Evolutionary conservation across 176 grass and related monocot genomes (phyloP).

Genomic region (Oryza coarctata): DNA sequence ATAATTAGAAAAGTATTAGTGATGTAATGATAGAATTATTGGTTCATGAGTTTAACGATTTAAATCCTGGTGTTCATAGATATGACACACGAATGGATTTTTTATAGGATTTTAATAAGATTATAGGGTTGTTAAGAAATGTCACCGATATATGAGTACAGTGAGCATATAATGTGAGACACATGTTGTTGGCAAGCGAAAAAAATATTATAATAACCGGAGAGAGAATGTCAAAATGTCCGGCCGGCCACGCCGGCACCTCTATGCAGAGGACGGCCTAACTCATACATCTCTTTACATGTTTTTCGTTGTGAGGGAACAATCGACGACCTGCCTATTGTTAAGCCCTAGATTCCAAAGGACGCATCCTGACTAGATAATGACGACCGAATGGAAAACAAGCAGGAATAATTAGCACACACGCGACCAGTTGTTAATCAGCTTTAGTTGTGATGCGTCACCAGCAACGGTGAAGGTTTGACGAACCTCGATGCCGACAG

Average conservation of each 20-base stretch:
- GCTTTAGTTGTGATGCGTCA: slow-evolving; percentile 35
- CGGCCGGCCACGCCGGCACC: not conserved
- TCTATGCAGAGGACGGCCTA: not conserved
- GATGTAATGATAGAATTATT: too few species aligned
- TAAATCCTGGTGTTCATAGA: too few species aligned
- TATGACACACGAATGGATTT: too few species aligned
- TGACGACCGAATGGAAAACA: not conserved
- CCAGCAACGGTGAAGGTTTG: slow-evolving; percentile 32
- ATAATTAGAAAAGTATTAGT: too few species aligned
- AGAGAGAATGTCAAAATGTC: too few species aligned
- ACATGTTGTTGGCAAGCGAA: too few species aligned
- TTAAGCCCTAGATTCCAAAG: slow-evolving; percentile 16
- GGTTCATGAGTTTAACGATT: too few species aligned
- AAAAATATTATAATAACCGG: too few species aligned
- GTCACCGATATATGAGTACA: too few species aligned
- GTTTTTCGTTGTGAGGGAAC: not conserved
- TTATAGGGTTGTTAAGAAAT: too few species aligned
- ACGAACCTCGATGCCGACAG: not conserved
- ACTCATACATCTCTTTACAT: not conserved
- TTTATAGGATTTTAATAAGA: too few species aligned
- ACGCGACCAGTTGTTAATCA: slow-evolving; percentile 2
- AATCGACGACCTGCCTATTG: slow-evolving; percentile 2
- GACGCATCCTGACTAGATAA: slow-evolving; percentile 1
- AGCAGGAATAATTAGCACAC: slow-evolving; percentile 16
- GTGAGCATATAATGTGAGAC: too few species aligned